Conservation (phyloP, 345 rosid genomes). For the Linum usitatissimum region DNA sequence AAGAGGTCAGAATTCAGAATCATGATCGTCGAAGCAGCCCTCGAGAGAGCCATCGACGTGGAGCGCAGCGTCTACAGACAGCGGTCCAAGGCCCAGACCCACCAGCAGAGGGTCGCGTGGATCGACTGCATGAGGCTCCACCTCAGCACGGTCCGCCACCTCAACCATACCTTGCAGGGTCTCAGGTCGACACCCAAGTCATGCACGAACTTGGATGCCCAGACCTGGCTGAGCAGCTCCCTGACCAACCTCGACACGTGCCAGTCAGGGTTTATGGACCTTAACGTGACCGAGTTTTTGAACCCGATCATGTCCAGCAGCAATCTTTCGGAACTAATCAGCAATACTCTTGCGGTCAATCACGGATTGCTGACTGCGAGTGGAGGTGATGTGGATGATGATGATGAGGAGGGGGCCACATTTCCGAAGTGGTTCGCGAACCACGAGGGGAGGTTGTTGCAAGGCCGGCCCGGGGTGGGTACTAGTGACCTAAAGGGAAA, state of each 20-base stretch:
- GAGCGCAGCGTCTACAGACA: slow-evolving; percentile 19
- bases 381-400: not conserved
- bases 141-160: slow-evolving; percentile 40
- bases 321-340: slow-evolving; percentile 41
- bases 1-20: slow-evolving; percentile 41
- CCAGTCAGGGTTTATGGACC: slow-evolving; percentile 39
- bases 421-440: slow-evolving; percentile 40
- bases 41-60: slow-evolving; percentile 36
- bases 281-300: slow-evolving; percentile 46
- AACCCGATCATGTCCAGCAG: slow-evolving; percentile 29
- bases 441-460: slow-evolving; percentile 27
- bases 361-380: slow-evolving; percentile 25
- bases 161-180: slow-evolving; percentile 47
- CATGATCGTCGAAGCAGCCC: slow-evolving; percentile 38
- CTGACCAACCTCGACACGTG: slow-evolving; percentile 74
- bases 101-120: slow-evolving; percentile 36
- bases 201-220: slow-evolving; percentile 54
- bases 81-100: slow-evolving; percentile 18
- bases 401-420: slow-evolving; percentile 3
- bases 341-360: slow-evolving; percentile 52
- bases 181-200: slow-evolving; percentile 5
- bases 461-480: slow-evolving; percentile 16
- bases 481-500: slow-evolving; percentile 18
- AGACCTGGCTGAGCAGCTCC: slow-evolving; percentile 85
- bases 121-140: slow-evolving; percentile 58